A percentile compares a stretch with the other conserved stretches of the same genome.
phyloP scores from a whole-genome alignment of 2,329 filamentous ascomycete genomes.

The Zymoseptoria passerinii region DNA sequence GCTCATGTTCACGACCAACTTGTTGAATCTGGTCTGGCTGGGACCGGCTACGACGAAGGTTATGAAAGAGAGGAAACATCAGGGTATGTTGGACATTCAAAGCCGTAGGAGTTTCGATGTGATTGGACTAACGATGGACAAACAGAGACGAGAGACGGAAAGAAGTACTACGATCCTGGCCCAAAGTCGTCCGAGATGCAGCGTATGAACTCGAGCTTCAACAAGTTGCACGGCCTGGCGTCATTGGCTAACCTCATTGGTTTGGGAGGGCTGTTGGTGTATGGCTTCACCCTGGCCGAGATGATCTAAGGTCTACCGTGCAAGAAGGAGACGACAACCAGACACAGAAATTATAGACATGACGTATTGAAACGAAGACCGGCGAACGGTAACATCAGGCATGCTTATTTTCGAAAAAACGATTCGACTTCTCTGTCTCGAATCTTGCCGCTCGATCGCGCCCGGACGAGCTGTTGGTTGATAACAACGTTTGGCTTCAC shows the following conservation, averaged over 20 bases:
- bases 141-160: slow-evolving; percentile 74
- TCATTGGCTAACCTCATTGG: slow-evolving; percentile 68
- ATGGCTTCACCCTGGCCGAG: slow-evolving; percentile 66
- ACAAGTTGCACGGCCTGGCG: slow-evolving; percentile 70
- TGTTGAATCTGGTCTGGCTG: slow-evolving; percentile 62
- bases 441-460: not conserved
- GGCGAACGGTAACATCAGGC: not conserved
- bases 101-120: not conserved
- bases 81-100: slow-evolving; percentile 49
- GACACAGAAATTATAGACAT: not conserved
- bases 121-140: slow-evolving; percentile 3
- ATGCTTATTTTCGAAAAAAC: no score
- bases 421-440: no score
- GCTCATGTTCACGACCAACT: slow-evolving; percentile 60
- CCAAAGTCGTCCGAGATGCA: slow-evolving; percentile 82
- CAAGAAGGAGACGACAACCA: not conserved
- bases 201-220: slow-evolving; percentile 69
- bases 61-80: slow-evolving; percentile 68
- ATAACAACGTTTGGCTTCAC: not conserved
- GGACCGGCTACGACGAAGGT: slow-evolving; percentile 67
- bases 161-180: slow-evolving; percentile 69
- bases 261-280: slow-evolving; percentile 61
- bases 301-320: slow-evolving; percentile 37
- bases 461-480: not conserved
- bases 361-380: not conserved